phyloP scores from a whole-genome alignment of 164 flowering plant genomes.

The Sextonia rubra region DNA sequence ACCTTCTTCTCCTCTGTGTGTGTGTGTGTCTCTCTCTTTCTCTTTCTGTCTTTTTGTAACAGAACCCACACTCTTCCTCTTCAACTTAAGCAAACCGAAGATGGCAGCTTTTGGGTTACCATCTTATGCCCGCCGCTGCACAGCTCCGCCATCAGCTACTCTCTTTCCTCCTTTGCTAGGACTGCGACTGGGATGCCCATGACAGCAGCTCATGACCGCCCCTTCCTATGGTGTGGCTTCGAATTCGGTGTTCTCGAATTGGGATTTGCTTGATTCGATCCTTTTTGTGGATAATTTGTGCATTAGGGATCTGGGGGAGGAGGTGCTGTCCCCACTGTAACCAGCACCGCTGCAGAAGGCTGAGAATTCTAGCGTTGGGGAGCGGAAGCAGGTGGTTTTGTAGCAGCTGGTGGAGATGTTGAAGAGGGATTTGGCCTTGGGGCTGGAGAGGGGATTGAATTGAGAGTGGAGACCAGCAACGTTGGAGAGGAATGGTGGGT shows the following conservation, averaged over 20 bases:
- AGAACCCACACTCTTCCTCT: no score
- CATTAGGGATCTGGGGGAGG: slow-evolving; percentile 6
- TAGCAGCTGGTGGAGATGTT: slow-evolving; percentile 65
- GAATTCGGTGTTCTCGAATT: slow-evolving; percentile 7
- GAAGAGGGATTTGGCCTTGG: slow-evolving; percentile 27
- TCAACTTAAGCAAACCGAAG: no score
- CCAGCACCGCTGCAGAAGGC: slow-evolving; percentile 14
- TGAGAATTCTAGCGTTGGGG: slow-evolving; percentile 37
- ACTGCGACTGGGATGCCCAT: slow-evolving; percentile 72
- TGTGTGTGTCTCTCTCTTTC: no score
- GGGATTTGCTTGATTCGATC: slow-evolving; percentile 2
- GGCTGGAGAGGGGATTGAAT: slow-evolving; percentile 10
- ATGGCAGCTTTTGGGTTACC: no score
- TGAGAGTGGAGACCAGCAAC: slow-evolving; percentile 26
- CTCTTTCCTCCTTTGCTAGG: slow-evolving; percentile 58
- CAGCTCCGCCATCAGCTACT: no score
- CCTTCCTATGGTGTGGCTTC: slow-evolving; percentile 16
- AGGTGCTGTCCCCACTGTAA: not conserved
- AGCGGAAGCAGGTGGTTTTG: slow-evolving; percentile 46
- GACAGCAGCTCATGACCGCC: slow-evolving; percentile 45
- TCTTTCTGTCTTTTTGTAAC: no score
- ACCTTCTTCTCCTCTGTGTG: no score
- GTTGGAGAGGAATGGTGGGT: slow-evolving; percentile 18
- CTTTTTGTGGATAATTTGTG: slow-evolving; percentile 18
- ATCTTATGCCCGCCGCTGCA: no score